phyloP scores from a whole-genome alignment of 192 early-diverging fungal species.

The Umbelopsis ramanniana region DNA sequence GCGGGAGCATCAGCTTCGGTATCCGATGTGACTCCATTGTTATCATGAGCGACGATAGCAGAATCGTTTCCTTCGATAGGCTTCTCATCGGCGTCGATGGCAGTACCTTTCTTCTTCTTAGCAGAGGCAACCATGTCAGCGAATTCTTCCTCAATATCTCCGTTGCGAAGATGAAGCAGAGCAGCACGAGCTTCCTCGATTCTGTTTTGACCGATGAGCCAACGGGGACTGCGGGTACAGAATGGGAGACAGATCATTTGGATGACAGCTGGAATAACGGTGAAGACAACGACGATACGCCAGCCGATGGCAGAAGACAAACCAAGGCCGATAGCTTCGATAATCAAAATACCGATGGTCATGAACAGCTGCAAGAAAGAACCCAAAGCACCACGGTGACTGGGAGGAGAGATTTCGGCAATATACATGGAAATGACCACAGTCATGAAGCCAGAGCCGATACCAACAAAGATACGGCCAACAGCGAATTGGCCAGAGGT shows the following conservation, averaged over 20 bases:
- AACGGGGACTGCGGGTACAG: constrained; percentile 70
- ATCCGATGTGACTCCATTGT: not conserved
- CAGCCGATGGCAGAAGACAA: constrained; percentile 47
- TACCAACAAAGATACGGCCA: constrained; percentile 54
- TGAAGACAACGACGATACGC: constrained; percentile 54
- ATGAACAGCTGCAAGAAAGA: constrained; percentile 57
- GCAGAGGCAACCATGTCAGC: constrained; percentile 45
- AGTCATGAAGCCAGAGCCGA: constrained; percentile 62
- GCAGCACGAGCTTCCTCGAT: constrained; percentile 62
- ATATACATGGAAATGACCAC: constrained; percentile 62
- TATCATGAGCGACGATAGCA: constrained; percentile 7
- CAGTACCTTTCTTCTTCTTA: constrained; percentile 17
- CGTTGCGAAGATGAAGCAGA: constrained; percentile 58
- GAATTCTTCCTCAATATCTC: constrained; percentile 62
- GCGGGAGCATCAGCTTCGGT: constrained; percentile 7
- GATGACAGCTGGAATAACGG: constrained; percentile 52
- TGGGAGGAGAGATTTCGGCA: constrained; percentile 52
- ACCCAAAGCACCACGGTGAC: constrained; percentile 50
- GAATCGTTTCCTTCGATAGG: constrained; percentile 7
- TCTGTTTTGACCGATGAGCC: constrained; percentile 59
- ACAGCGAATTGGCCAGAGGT: constrained; percentile 34
- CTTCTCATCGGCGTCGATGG: constrained; percentile 18
- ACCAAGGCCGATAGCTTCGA: constrained; percentile 44
- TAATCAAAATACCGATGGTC: constrained; percentile 57
- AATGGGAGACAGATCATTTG: constrained; percentile 65